phyloP scores from a whole-genome alignment of 1,284 basidiomycete genomes.

The Cutaneotrichosporon spelunceum region DNA sequence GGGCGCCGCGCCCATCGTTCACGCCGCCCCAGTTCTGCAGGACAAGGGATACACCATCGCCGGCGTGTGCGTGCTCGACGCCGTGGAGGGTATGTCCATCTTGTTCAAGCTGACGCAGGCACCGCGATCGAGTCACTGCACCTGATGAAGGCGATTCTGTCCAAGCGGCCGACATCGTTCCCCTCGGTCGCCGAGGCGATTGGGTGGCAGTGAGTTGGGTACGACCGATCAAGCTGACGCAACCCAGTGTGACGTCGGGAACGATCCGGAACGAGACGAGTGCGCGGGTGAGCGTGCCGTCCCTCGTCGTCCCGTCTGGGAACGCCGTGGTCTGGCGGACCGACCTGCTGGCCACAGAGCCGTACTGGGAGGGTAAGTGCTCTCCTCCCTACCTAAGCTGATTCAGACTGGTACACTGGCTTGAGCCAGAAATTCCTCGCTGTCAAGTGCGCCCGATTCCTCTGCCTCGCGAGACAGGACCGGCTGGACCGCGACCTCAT shows the following conservation, averaged over 20 bases:
- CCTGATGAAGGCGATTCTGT: slow-evolving; percentile 84
- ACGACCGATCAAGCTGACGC: slow-evolving; percentile 9
- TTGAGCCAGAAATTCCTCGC: slow-evolving; percentile 74
- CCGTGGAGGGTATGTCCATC: slow-evolving; percentile 74
- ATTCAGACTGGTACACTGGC: slow-evolving; percentile 80
- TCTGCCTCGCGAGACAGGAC: slow-evolving; percentile 89
- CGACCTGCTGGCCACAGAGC: slow-evolving; percentile 75
- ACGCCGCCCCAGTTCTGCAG: slow-evolving; percentile 65
- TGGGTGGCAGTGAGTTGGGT: slow-evolving; percentile 81
- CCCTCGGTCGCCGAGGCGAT: slow-evolving; percentile 77
- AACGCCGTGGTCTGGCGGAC: slow-evolving; percentile 67
- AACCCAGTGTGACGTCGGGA: slow-evolving; percentile 66
- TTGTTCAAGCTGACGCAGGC: slow-evolving; percentile 55
- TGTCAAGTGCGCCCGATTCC: slow-evolving; percentile 72
- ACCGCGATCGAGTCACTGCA: slow-evolving; percentile 90
- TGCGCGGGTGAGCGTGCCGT: slow-evolving; percentile 79
- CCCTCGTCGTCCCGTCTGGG: slow-evolving; percentile 59
- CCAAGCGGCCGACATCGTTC: slow-evolving; percentile 79
- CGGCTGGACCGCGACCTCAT: slow-evolving; percentile 87
- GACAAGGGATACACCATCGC: slow-evolving; percentile 66
- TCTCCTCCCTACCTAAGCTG: background rate
- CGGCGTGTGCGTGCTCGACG: slow-evolving; percentile 87
- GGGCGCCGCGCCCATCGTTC: slow-evolving; percentile 82
- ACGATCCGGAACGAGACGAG: slow-evolving; percentile 75
- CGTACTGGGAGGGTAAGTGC: slow-evolving; percentile 78